phyloP scores from a whole-genome alignment of 1,284 basidiomycete species.

The Grifola frondosa region DNA sequence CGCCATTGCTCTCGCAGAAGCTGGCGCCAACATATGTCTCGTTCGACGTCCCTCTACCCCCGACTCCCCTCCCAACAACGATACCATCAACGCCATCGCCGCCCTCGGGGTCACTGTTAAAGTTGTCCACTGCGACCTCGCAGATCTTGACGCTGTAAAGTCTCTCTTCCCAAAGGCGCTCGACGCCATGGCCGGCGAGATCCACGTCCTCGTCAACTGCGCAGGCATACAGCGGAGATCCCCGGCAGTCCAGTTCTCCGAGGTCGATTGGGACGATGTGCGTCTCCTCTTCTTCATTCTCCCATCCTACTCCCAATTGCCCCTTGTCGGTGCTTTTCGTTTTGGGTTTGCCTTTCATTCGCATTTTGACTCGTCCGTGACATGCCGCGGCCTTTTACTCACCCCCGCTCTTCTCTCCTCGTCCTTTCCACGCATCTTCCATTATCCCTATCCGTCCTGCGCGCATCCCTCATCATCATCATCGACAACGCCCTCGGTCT shows the following conservation, averaged over 20 bases:
- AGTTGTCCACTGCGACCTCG: conserved; percentile 77
- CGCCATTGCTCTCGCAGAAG: conserved; percentile 71
- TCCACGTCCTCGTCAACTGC: conserved; percentile 92
- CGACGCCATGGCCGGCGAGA: conserved; percentile 57
- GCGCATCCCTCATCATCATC: conserved; percentile 15
- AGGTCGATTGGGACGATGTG: conserved; percentile 90
- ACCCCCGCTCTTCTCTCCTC: conserved; percentile 18
- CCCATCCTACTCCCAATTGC: conserved; percentile 4
- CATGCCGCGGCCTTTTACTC: conserved; percentile 17
- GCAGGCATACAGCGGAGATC: conserved; percentile 91
- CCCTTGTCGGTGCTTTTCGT: conserved; percentile 12
- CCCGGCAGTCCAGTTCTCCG: conserved; percentile 79
- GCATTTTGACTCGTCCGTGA: conserved; percentile 22
- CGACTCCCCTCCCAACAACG: conserved; percentile 44
- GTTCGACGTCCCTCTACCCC: conserved; percentile 55
- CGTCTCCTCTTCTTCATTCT: conserved; percentile 28
- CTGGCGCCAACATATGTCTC: conserved; percentile 82
- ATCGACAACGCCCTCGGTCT: conserved; percentile 7
- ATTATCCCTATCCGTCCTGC: conserved; percentile 13
- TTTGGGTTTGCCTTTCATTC: conserved; percentile 10
- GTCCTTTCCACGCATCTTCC: conserved; percentile 20
- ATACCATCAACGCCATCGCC: conserved; percentile 56
- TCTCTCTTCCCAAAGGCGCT: conserved; percentile 65
- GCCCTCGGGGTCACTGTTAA: conserved; percentile 42
- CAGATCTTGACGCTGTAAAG: conserved; percentile 66